Evolutionary conservation across 345 rosid species (phyloP).

Genomic region (Cardamine resedifolia): DNA sequence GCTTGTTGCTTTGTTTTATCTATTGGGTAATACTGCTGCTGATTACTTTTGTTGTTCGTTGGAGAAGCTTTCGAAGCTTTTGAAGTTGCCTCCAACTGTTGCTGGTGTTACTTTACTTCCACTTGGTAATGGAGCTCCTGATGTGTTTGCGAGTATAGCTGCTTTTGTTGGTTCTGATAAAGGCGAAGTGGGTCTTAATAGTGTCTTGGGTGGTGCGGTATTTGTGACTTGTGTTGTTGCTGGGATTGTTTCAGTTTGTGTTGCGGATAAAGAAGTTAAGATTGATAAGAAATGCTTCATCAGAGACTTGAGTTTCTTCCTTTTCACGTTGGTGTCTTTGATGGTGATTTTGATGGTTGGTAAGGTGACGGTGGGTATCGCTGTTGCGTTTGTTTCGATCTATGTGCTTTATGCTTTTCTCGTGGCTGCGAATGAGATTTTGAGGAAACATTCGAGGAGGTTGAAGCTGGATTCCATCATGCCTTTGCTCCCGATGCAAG

Average conservation of each 20-base stretch:
- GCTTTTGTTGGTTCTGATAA: slow-evolving; percentile 61
- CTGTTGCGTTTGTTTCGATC: slow-evolving; percentile 59
- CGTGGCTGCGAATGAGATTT: slow-evolving; percentile 85
- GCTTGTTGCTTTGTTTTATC: slow-evolving; percentile 77
- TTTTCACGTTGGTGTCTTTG: slow-evolving; percentile 55
- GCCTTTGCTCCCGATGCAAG: slow-evolving; percentile 55
- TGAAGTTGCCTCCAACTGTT: slow-evolving; percentile 74
- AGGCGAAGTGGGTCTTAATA: slow-evolving; percentile 77
- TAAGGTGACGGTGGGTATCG: slow-evolving; percentile 51
- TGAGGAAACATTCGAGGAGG: slow-evolving; percentile 63
- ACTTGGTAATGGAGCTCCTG: slow-evolving; percentile 89
- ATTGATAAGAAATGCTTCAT: slow-evolving; percentile 72
- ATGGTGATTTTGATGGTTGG: slow-evolving; percentile 55
- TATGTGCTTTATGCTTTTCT: slow-evolving; percentile 67
- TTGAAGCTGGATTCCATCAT: slow-evolving; percentile 53
- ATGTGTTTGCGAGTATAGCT: slow-evolving; percentile 82
- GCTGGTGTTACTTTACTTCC: slow-evolving; percentile 87
- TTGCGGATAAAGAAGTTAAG: slow-evolving; percentile 43
- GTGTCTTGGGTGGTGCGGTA: slow-evolving; percentile 82
- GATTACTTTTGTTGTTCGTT: slow-evolving; percentile 77
- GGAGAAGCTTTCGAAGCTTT: slow-evolving; percentile 66
- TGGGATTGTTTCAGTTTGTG: slow-evolving; percentile 62
- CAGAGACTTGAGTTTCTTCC: slow-evolving; percentile 73
- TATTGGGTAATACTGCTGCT: slow-evolving; percentile 81
- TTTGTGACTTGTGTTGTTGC: slow-evolving; percentile 74